Evolutionary conservation across 306 rosid species (phyloP).

Genomic region (Trifolium fragiferum): DNA sequence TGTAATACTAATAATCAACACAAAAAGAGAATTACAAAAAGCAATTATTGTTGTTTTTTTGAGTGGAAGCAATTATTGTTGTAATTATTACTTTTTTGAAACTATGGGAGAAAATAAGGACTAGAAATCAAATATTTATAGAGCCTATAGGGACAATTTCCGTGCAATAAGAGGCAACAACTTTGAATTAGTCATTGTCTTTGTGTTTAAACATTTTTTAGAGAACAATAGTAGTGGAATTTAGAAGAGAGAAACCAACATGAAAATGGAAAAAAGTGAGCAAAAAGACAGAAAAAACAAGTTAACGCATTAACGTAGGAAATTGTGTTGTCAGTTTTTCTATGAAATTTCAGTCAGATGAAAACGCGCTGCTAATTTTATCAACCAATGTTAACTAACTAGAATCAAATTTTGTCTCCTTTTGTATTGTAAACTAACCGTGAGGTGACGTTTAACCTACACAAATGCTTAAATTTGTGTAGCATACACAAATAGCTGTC

Average conservation of each 20-base stretch:
- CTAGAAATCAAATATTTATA: slow-evolving; percentile 26
- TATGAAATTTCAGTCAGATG: slow-evolving; percentile 30
- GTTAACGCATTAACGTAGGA: slow-evolving; percentile 24
- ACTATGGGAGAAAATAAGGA: slow-evolving; percentile 13
- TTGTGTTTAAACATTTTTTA: not conserved
- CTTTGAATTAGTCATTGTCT: slow-evolving; percentile 45
- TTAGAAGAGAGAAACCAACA: slow-evolving; percentile 28
- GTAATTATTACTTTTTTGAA: slow-evolving; percentile 3
- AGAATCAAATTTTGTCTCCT: not conserved
- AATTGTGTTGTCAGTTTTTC: slow-evolving; percentile 29
- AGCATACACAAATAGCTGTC: no score
- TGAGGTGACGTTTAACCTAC: no score
- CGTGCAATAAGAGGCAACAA: slow-evolving; percentile 32
- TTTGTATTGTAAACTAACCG: not conserved
- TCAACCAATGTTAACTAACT: not conserved
- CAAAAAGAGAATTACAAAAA: slow-evolving; percentile 7
- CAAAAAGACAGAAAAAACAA: slow-evolving; percentile 22
- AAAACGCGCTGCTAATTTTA: slow-evolving; percentile 37
- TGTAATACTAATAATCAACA: not conserved
- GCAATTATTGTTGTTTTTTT: not conserved
- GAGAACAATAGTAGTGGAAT: not conserved
- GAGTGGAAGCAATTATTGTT: slow-evolving; percentile 10
- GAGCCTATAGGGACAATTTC: slow-evolving; percentile 32
- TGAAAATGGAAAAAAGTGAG: slow-evolving; percentile 12
- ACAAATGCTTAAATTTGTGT: no score